These are phyloP conservation scores for Nidularia sp. DNA, from an alignment of 768 basidiomycete species.

Conservation along the genomic window DNA sequence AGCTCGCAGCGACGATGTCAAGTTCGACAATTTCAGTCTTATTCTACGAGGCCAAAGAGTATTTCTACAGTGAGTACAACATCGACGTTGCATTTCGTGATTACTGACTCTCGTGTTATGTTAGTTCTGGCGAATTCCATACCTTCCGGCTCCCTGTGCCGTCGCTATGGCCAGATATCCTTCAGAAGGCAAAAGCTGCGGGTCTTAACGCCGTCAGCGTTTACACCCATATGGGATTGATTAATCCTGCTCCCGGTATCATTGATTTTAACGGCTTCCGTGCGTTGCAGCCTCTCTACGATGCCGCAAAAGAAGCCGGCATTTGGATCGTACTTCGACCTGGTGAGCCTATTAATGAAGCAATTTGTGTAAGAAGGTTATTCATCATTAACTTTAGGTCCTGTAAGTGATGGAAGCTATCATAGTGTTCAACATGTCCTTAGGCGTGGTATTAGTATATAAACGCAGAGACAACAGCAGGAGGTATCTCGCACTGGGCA, in stretches of 20 bases:
- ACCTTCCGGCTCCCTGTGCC: constrained; percentile 79
- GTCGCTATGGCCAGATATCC: constrained; percentile 75
- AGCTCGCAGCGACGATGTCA: constrained; percentile 31
- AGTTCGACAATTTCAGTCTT: constrained; percentile 68
- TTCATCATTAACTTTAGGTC: constrained; percentile 21
- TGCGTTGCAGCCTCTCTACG: constrained; percentile 64
- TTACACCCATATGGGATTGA: constrained; percentile 77
- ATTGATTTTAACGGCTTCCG: constrained; percentile 73
- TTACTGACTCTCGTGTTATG: not conserved
- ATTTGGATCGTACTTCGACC: constrained; percentile 80
- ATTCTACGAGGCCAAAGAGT: constrained; percentile 65
- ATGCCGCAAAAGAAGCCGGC: constrained; percentile 69
- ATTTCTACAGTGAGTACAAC: constrained; percentile 60
- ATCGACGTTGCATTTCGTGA: not conserved
- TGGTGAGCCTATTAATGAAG: constrained; percentile 33
- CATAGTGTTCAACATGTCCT: not conserved
- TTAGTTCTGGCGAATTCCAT: constrained; percentile 82
- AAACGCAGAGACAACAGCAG: constrained; percentile 79
- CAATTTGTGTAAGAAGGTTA: too few species aligned
- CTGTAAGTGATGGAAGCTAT: constrained; percentile 21
- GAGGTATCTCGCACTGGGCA: constrained; percentile 68
- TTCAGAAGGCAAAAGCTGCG: constrained; percentile 77
- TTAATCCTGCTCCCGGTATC: constrained; percentile 70
- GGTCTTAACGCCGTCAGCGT: constrained; percentile 78
- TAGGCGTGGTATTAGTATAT: constrained; percentile 38